Evolutionary conservation across 1,284 basidiomycete genomes (phyloP), one percentile per base, ranked within the genome.

Genomic region (Cryptococcus maquisensis): DNA sequence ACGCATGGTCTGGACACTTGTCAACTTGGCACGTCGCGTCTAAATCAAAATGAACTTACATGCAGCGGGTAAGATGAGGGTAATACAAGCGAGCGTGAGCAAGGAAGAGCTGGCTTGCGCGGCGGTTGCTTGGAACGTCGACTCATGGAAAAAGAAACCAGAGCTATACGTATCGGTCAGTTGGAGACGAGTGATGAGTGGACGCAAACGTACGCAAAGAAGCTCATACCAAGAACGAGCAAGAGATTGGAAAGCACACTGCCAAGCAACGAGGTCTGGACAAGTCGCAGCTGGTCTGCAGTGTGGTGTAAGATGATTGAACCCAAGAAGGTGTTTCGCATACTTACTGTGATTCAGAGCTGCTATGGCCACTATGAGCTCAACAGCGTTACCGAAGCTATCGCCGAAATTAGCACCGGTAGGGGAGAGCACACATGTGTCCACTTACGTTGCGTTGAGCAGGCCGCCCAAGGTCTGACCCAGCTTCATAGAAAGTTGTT

Each of bases 51-150:
- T 15, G 13, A 21, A 66, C 65, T 52, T 49, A 72, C 90, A 94
- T 1, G 91, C 91, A 32, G 91, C 91, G n/a, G 91, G 91, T 55
- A 96, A 86, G 59, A 93, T 86, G 40, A 96, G 81, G 26, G 90
- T 92, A 72, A 94, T 90, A 72, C 88, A 89, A 6, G 90, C 82
- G 36, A 95, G 79, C 4, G 88, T 92, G 87, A 94, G 88, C 55
- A 95, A 78, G 81, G 88, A 73, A 8, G 72, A 71, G 55, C 76
- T 90, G 80, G 90, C 84, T 78, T 93, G 91, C 9, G 91, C 90
- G 28, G 87, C 90, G 15, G 87, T 90, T 23, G 82, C 81, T 65
- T 86, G 83, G 77, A 96, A 96, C 42, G 79, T 78, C 51, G 86
- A 86, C 70, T 93, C 86, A 16, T 77, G 67, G 60, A 78, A 83